phyloP scores from a whole-genome alignment of 768 basidiomycete genomes.

The Mrakia frigida region DNA sequence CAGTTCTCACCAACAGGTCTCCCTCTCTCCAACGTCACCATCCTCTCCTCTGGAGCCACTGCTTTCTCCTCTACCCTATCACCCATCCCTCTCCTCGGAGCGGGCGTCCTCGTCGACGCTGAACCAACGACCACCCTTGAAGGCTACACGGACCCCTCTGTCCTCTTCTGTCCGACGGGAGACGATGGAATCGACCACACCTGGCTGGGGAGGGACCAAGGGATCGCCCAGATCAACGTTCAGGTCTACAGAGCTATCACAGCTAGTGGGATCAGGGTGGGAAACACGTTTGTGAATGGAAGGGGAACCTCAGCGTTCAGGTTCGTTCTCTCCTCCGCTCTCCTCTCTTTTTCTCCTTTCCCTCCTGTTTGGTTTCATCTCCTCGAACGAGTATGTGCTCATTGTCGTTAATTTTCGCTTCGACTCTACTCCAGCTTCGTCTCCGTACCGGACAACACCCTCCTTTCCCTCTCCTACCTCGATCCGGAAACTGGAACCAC shows the following conservation, averaged over 20 bases:
- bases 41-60: slow-evolving; percentile 71
- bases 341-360: background rate
- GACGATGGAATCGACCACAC: slow-evolving; percentile 68
- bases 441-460: slow-evolving; percentile 81
- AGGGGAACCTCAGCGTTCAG: slow-evolving; percentile 84
- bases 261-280: slow-evolving; percentile 75
- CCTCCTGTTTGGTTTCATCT: background rate
- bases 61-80: slow-evolving; percentile 87
- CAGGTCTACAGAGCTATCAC: slow-evolving; percentile 51
- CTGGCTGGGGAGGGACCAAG: slow-evolving; percentile 76
- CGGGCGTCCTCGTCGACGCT: slow-evolving; percentile 36
- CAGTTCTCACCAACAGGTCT: slow-evolving; percentile 39
- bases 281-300: slow-evolving; percentile 77
- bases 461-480: slow-evolving; percentile 68
- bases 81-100: slow-evolving; percentile 55
- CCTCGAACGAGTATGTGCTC: background rate
- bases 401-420: background rate
- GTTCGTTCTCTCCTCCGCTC: slow-evolving; percentile 49
- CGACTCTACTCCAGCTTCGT: slow-evolving; percentile 55
- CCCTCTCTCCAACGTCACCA: slow-evolving; percentile 53
- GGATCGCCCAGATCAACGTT: slow-evolving; percentile 66
- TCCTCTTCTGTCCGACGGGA: slow-evolving; percentile 74
- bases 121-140: slow-evolving; percentile 34
- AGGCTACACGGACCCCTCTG: slow-evolving; percentile 41
- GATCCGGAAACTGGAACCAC: slow-evolving; percentile 72